Evolutionary conservation across 2,329 filamentous ascomycete genomes (phyloP), one percentile per base, ranked within the genome.

Genomic region (Decorospora gaudefroyi): DNA sequence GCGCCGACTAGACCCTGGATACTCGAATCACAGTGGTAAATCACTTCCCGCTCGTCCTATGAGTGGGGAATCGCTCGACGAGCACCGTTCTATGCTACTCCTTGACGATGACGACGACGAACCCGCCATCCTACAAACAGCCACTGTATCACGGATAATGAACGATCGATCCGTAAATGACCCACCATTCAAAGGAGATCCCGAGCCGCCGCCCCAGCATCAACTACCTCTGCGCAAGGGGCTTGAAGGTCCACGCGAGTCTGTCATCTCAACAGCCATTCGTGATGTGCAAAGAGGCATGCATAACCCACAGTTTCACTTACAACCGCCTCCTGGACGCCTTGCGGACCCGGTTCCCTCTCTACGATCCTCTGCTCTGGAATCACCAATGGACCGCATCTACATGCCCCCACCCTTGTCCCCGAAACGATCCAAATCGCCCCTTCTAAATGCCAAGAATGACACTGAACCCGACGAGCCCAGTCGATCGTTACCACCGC

Each of bases 361-460:
- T 7, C 31, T 55, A 13, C 56, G 36, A 17, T 46, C 56, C 6
- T 43, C 55, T 13, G 53, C 49, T 13, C 42, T 68, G 26, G 77
- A 79, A 26, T 76, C 76, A 4, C 74, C 77, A 12, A 77, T 77
- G 73, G 78, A 84, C 8, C 74, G 74, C 43, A 73, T 75, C 33
- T 86, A 86, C 59, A 81, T 90, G 74, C 86, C 86, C 4, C 83
- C 83, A 12, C 87, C 87, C 0, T 72, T 91, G 4, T 88, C 86
- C 1, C 85, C 87, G 1, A 76, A 81, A 36, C 78, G 84, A 30
- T 76, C 78, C 3, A 58, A 69, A 16, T 83, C 85, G 2, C 67
- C 69, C 3, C 55, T 62, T 8, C 57, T 60, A 13, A 53, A 57
- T 23, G 51, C 53, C 9, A 53, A 50, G 11, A 37, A 40, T 12